Percentiles rank a stretch among this genome's conserved stretches.
phyloP scores from a whole-genome alignment of 2,329 filamentous ascomycete genomes.

The Arthrobotrys pseudoclavata region DNA sequence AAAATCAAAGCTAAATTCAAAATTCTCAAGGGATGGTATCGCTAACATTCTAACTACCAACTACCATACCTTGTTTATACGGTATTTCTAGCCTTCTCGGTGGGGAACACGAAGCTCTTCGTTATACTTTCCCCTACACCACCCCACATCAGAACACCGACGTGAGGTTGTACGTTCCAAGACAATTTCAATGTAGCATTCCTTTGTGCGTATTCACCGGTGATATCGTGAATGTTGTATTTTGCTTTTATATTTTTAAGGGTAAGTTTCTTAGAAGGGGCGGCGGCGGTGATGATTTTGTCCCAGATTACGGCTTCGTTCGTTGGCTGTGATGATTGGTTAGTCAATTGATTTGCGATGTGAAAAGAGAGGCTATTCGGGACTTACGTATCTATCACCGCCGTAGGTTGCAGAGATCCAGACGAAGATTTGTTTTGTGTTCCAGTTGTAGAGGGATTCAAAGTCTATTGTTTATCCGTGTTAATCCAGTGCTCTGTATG shows the following conservation, averaged over 20 bases:
- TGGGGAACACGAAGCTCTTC: constrained; percentile 47
- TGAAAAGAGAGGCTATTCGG: constrained; percentile 67
- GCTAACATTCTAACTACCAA: background rate
- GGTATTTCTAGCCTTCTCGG: constrained; percentile 35
- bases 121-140: constrained; percentile 66
- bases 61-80: background rate
- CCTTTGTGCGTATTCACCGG: constrained; percentile 78
- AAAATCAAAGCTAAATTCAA: background rate
- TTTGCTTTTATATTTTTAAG: constrained; percentile 91
- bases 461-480: constrained; percentile 73
- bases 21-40: background rate
- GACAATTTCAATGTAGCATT: constrained; percentile 81
- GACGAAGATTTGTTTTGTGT: constrained; percentile 98
- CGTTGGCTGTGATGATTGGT: constrained; percentile 65
- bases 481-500: constrained; percentile 3
- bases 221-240: constrained; percentile 95
- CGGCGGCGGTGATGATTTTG: constrained; percentile 80
- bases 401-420: constrained; percentile 85
- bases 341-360: constrained; percentile 66
- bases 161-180: constrained; percentile 99
- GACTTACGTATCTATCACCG: constrained; percentile 61
- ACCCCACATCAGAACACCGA: constrained; percentile 88
- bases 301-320: constrained; percentile 96
- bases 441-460: constrained; percentile 95
- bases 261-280: constrained; percentile 75